A percentile compares a stretch with the other conserved stretches of the same genome.
These are phyloP conservation scores for Dioscorea dumetorum DNA, from an alignment of 106 monocot species.

Conservation along the genomic window DNA sequence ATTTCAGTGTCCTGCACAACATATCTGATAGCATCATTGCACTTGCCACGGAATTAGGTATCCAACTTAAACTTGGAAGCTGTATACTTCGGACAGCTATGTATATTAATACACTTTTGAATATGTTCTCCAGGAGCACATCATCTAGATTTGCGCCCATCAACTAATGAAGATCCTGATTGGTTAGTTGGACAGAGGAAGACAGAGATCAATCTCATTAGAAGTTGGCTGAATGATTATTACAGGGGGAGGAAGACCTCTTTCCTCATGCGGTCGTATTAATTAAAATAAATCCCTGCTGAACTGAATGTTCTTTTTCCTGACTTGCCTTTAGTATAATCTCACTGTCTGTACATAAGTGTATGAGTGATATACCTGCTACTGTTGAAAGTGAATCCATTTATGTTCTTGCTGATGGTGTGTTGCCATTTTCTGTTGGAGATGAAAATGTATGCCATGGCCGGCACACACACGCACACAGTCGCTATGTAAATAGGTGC, in stretches of 20 bases:
- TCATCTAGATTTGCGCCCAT: slow-evolving; percentile 69
- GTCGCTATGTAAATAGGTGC: not conserved
- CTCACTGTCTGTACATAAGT: slow-evolving; percentile 7
- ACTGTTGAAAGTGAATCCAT: too few relatives aligned
- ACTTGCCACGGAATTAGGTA: slow-evolving; percentile 80
- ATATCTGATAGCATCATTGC: slow-evolving; percentile 75
- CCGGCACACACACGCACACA: not conserved
- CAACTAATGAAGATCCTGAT: slow-evolving; percentile 67
- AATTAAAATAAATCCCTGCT: too few relatives aligned
- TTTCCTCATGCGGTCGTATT: slow-evolving; percentile 5
- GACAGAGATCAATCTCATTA: slow-evolving; percentile 54
- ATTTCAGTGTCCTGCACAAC: slow-evolving; percentile 68
- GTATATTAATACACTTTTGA: not conserved
- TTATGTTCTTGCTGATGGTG: too few relatives aligned
- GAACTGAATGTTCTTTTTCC: too few relatives aligned
- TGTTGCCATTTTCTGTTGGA: too few relatives aligned
- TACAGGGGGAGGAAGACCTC: slow-evolving; percentile 14
- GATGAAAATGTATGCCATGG: too few relatives aligned
- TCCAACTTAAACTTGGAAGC: not conserved
- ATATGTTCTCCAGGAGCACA: slow-evolving; percentile 53
- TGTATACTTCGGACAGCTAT: not conserved
- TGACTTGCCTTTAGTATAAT: slow-evolving; percentile 4
- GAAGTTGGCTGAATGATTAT: slow-evolving; percentile 64
- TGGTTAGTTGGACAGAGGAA: slow-evolving; percentile 69
- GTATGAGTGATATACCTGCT: not conserved